These are phyloP conservation scores for Botrytis hyacinthi DNA, from an alignment of 2,329 filamentous ascomycete species.

Conservation along the genomic window DNA sequence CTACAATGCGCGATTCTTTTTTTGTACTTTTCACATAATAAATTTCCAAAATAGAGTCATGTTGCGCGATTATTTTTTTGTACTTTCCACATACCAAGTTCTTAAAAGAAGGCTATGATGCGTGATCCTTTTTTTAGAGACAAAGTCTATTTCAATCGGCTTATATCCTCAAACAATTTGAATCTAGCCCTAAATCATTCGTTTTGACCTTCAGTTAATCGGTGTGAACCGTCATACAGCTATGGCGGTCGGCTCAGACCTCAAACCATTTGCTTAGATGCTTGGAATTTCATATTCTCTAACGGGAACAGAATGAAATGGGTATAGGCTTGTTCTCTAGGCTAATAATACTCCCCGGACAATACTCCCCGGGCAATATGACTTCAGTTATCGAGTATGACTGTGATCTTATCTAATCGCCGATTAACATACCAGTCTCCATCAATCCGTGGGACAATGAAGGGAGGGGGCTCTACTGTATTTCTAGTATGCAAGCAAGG, in stretches of 20 bases:
- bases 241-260: neutral
- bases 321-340: neutral
- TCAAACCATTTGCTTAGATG: neutral
- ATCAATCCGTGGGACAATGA: neutral
- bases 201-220: neutral
- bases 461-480: neutral
- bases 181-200: neutral
- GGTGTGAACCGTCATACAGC: neutral
- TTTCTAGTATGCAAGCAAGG: neutral
- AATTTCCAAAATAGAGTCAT: neutral
- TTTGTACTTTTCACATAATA: neutral
- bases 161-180: neutral
- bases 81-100: neutral
- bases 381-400: neutral
- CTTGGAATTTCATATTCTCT: neutral
- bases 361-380: neutral
- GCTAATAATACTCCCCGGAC: neutral
- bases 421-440: neutral
- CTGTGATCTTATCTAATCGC: constrained; percentile 13
- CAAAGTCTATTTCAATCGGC: neutral
- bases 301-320: neutral
- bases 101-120: neutral
- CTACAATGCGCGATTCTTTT: neutral
- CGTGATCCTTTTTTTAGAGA: neutral
- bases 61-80: neutral